Evolutionary conservation across 73 alveolate genomes (phyloP).

Genomic region (Paramecium sonneborni): DNA sequence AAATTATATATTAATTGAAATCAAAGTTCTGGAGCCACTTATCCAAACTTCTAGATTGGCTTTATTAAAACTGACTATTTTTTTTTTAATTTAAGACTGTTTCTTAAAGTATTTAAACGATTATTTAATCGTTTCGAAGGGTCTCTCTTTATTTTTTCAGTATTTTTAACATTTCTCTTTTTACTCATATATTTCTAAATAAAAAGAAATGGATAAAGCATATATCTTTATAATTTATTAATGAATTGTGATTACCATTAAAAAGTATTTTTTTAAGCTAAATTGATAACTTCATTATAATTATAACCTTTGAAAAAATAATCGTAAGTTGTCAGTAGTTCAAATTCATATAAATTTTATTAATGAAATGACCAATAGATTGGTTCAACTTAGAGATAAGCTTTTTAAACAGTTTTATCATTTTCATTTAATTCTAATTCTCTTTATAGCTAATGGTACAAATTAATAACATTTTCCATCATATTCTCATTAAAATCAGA

Average conservation of each 20-base stretch:
- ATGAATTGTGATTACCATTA: too few relatives aligned
- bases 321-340: background rate
- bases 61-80: background rate
- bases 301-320: background rate
- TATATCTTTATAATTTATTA: too few relatives aligned
- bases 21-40: background rate
- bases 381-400: background rate
- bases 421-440: background rate
- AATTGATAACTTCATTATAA: background rate
- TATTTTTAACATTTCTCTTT: too few relatives aligned
- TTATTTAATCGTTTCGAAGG: background rate
- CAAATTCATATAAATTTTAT: background rate
- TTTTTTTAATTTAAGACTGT: background rate
- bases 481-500: background rate
- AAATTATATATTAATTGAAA: background rate
- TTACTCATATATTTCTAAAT: too few relatives aligned
- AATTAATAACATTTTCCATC: background rate
- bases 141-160: background rate
- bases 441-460: background rate
- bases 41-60: background rate
- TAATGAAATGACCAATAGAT: background rate
- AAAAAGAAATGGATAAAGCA: too few relatives aligned
- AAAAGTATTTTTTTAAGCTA: background rate
- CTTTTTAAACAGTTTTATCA: background rate
- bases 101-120: background rate